These are phyloP conservation scores for Nitzschia inconspicua DNA, from an alignment of 108 stramenopile genomes.

Conservation along the genomic window DNA sequence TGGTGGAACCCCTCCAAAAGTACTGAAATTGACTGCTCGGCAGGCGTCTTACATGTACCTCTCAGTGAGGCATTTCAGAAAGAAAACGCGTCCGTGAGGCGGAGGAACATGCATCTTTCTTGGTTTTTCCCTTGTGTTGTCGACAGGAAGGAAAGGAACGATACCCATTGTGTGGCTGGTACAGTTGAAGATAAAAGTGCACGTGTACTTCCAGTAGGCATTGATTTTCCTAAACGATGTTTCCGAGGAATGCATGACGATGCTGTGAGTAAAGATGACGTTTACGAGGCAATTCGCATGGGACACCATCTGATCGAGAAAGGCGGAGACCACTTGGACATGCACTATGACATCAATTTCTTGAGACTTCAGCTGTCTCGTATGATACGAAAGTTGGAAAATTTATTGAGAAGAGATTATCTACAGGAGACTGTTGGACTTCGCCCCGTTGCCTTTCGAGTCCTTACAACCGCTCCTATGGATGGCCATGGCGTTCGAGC, in stretches of 20 bases:
- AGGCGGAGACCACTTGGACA: constrained; percentile 49
- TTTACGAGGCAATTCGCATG: constrained; percentile 18
- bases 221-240: constrained; percentile 10
- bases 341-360: constrained; percentile 24
- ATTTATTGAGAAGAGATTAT: constrained; percentile 11
- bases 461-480: constrained; percentile 37
- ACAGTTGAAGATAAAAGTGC: not conserved
- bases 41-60: constrained; percentile 48
- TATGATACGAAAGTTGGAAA: constrained; percentile 6
- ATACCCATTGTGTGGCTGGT: not conserved
- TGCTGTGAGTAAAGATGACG: constrained; percentile 14
- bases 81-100: constrained; percentile 9
- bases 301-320: constrained; percentile 28
- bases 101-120: constrained; percentile 16
- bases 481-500: constrained; percentile 23
- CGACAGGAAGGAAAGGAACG: not conserved
- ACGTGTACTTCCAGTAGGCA: not conserved
- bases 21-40: constrained; percentile 25
- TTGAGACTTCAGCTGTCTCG: constrained; percentile 14
- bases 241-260: constrained; percentile 56
- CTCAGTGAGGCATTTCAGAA: constrained; percentile 16
- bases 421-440: not conserved
- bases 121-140: constrained; percentile 34
- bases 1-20: not conserved
- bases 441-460: constrained; percentile 50